Percentiles rank a stretch among this genome's conserved stretches.
These are phyloP conservation scores for Vitis rotundifolia DNA, from an alignment of 164 flowering plant species.

Conservation along the genomic window DNA sequence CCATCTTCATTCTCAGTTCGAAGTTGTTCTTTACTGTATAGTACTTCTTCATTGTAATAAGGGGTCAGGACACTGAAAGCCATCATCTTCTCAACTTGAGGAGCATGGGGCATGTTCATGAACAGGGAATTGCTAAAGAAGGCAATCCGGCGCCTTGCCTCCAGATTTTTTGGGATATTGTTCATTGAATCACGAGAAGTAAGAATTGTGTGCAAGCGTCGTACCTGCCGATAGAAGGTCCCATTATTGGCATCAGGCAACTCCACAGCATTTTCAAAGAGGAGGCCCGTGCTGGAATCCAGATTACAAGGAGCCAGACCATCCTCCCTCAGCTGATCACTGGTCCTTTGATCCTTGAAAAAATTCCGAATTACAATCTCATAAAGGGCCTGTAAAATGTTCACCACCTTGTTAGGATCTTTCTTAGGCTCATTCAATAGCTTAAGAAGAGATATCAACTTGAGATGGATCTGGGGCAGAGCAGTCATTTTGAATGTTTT, in stretches of 20 bases:
- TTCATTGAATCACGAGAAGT: slow-evolving; percentile 65
- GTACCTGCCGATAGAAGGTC: slow-evolving; percentile 51
- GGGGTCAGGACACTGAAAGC: slow-evolving; percentile 73
- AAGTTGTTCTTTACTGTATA: slow-evolving; percentile 57
- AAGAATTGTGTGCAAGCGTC: slow-evolving; percentile 63
- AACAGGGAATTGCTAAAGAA: slow-evolving; percentile 71
- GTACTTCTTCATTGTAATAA: slow-evolving; percentile 66
- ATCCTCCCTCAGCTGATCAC: slow-evolving; percentile 48
- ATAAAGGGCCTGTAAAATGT: slow-evolving; percentile 59
- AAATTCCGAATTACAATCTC: slow-evolving; percentile 59
- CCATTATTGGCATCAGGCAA: slow-evolving; percentile 47
- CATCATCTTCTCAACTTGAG: slow-evolving; percentile 75
- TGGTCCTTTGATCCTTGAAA: slow-evolving; percentile 37
- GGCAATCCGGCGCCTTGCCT: slow-evolving; percentile 69
- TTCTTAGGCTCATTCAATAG: slow-evolving; percentile 42
- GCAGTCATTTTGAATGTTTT: slow-evolving; percentile 46
- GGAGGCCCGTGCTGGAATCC: slow-evolving; percentile 33
- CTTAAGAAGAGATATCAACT: slow-evolving; percentile 42
- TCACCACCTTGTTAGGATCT: slow-evolving; percentile 50
- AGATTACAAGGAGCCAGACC: slow-evolving; percentile 51
- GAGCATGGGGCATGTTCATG: slow-evolving; percentile 80
- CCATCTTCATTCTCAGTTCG: slow-evolving; percentile 68
- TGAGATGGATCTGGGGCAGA: slow-evolving; percentile 44
- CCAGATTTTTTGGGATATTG: slow-evolving; percentile 57
- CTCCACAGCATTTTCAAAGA: slow-evolving; percentile 53